Percentiles rank a stretch among this genome's conserved stretches.
phyloP scores from a whole-genome alignment of 2,329 filamentous ascomycete genomes.

The Fusarium scirpi region DNA sequence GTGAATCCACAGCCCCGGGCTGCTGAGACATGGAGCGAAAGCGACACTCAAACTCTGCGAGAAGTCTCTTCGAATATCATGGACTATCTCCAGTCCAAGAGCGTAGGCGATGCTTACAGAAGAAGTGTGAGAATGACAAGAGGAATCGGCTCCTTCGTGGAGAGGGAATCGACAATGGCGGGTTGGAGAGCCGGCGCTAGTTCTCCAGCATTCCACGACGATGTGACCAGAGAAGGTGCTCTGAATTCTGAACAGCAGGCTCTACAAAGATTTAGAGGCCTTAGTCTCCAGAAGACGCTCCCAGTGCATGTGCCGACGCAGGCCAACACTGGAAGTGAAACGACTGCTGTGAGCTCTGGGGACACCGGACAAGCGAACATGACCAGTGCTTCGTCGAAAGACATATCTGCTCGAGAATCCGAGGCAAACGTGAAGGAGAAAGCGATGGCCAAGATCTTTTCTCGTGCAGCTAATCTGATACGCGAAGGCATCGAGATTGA shows the following conservation, averaged over 20 bases:
- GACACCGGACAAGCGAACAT: background rate
- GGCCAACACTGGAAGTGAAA: constrained; percentile 9
- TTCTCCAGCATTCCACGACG: constrained; percentile 22
- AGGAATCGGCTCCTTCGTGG: constrained; percentile 55
- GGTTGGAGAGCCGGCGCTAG: constrained; percentile 39
- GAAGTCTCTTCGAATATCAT: constrained; percentile 52
- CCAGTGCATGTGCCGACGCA: constrained; percentile 16
- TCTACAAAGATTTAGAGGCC: constrained; percentile 9
- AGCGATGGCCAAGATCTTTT: constrained; percentile 50
- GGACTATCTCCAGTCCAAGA: constrained; percentile 52
- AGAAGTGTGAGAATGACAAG: constrained; percentile 55
- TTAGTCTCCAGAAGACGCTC: constrained; percentile 5
- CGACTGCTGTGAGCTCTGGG: background rate
- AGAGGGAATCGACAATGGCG: constrained; percentile 50
- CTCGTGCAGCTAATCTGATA: constrained; percentile 58
- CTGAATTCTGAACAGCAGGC: constrained; percentile 31
- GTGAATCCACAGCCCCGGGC: constrained; percentile 29
- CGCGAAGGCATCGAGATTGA: constrained; percentile 57
- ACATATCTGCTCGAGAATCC: background rate
- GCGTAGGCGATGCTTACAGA: constrained; percentile 45
- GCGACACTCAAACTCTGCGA: constrained; percentile 45
- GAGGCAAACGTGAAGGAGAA: constrained; percentile 11
- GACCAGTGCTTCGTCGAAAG: constrained; percentile 6
- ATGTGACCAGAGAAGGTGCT: constrained; percentile 22
- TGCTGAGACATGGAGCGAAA: constrained; percentile 41